A percentile compares a stretch with the other conserved stretches of the same genome.
Evolutionary conservation across 306 rosid genomes (phyloP).

Genomic region (Castanea mollissima): DNA sequence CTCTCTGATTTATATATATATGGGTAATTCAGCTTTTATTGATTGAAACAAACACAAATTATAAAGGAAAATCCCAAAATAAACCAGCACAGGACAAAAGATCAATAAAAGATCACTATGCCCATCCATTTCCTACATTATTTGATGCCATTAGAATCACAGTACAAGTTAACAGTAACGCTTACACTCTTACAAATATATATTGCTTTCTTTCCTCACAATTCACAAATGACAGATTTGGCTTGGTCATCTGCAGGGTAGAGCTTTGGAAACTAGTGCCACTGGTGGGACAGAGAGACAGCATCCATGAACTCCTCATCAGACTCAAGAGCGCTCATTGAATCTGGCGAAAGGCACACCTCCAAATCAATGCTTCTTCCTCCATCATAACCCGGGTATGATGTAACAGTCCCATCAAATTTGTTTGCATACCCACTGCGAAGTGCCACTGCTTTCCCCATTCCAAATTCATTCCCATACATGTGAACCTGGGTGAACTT

Average conservation of each 20-base stretch:
- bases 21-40: too few species aligned
- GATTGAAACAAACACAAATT: too few species aligned
- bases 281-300: slow-evolving; percentile 14
- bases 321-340: slow-evolving; percentile 45
- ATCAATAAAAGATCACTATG: too few species aligned
- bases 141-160: too few species aligned
- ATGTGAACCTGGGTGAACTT: slow-evolving; percentile 56
- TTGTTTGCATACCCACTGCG: slow-evolving; percentile 57
- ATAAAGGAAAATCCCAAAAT: too few species aligned
- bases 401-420: slow-evolving; percentile 41
- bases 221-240: too few species aligned
- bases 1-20: too few species aligned
- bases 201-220: too few species aligned
- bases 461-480: slow-evolving; percentile 66
- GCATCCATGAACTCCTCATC: slow-evolving; percentile 45
- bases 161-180: too few species aligned
- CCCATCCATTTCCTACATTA: too few species aligned
- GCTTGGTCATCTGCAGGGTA: background rate
- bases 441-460: slow-evolving; percentile 59
- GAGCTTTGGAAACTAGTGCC: background rate
- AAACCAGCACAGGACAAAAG: too few species aligned
- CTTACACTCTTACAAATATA: too few species aligned
- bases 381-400: slow-evolving; percentile 41
- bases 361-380: slow-evolving; percentile 66
- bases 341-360: slow-evolving; percentile 30